Base-by-base conservation (phyloP, 768 basidiomycete species). In the Coprinopsis sp. region DNA sequence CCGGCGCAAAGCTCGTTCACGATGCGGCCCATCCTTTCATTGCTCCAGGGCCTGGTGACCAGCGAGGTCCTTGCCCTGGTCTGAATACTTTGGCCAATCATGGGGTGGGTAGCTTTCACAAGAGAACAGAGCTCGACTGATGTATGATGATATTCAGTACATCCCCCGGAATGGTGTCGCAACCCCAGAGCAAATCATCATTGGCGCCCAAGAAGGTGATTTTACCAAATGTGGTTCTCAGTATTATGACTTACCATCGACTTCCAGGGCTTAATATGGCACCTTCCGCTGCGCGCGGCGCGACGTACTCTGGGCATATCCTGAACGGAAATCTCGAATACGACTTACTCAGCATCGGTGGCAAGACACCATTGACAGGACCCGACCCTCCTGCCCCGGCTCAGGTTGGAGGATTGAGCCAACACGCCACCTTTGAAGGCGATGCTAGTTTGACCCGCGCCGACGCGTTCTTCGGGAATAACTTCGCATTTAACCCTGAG, bases 21-120 rank as follows among this genome's bases (percentile, higher is more conserved):
- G 51, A 53, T 25, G 25, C 37, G 3, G 34, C 37, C 13, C 57
- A 58, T 36, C 57, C 57, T 4, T 58, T 53, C 52, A 52, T 44
- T 34, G 52, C 57, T 3, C 39, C 51, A 14, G 23, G 39, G 18
- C 25, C 46, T 2, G 51, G 46, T 6, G 57, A 54, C 31, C 50
- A 52, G 29, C 50, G 55, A 18, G 55, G 55, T 1, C 53, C 53
- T 14, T 57, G 55, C 33, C 55, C 55, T 22, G 55, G 53, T 12
- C 33, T 57, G 22, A 57, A 57, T 25, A 51, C 55, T 2, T 51
- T 57, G 14, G 55, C 55, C 21, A 52, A 50, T 25, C 53, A 54
- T 38, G 55, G 53, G 24, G 55, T 56, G 47, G 16, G 37, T 37
- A 10, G 27, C 29, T 11, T 18, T 7, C 10, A 8, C 18, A 14